These are phyloP conservation scores for Kluyveromyces lactis DNA, from an alignment of 805 yeast species.

Conservation along the genomic window DNA sequence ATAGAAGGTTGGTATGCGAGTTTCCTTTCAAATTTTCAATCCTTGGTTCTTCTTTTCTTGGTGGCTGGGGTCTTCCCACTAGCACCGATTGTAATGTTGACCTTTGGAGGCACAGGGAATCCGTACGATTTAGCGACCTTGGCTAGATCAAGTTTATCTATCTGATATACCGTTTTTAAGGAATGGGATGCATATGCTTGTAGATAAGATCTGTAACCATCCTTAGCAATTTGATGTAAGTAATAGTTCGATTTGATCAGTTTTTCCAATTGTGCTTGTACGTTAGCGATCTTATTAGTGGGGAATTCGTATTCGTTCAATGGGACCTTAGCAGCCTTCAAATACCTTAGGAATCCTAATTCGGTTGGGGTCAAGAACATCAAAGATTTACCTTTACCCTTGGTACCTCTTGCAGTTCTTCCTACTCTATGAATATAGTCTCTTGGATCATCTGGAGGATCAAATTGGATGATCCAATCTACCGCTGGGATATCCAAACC, in stretches of 20 bases:
- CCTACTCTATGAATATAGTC: conserved; percentile 99
- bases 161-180: conserved; percentile 90
- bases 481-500: conserved; percentile 98
- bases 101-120: conserved; percentile 92
- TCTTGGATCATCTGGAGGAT: conserved; percentile 99
- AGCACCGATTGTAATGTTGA: conserved; percentile 90
- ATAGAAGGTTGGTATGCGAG: no score
- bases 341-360: conserved; percentile 86
- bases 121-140: conserved; percentile 96
- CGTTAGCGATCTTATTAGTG: conserved; percentile 85
- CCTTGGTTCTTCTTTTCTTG: conserved; percentile 18
- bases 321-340: conserved; percentile 96
- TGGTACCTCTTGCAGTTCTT: conserved; percentile 91
- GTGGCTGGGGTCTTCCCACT: conserved; percentile 54
- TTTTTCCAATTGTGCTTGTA: conserved; percentile 88
- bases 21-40: no score
- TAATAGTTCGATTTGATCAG: conserved; percentile 86
- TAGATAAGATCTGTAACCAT: conserved; percentile 91
- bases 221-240: conserved; percentile 93
- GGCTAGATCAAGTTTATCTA: conserved; percentile 86
- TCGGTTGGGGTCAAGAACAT: conserved; percentile 95
- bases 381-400: conserved; percentile 85
- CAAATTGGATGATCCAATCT: conserved; percentile 98
- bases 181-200: conserved; percentile 98
- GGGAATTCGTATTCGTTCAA: conserved; percentile 97